A percentile compares a stretch with the other conserved stretches of the same genome.
Evolutionary conservation across 2,329 filamentous ascomycete genomes (phyloP).

Genomic region (Aspergillus ustus): DNA sequence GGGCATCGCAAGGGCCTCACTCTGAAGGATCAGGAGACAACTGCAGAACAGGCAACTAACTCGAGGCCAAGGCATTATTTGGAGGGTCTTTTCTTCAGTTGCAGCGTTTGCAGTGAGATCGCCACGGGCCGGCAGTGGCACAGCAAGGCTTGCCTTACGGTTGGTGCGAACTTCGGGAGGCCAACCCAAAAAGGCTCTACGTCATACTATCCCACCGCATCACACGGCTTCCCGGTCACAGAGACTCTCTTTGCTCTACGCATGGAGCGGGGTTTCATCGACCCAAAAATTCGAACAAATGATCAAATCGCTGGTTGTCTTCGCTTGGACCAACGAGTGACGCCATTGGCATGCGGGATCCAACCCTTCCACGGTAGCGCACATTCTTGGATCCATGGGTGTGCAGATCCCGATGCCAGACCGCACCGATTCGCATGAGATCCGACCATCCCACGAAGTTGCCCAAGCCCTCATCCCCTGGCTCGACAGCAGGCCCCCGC

Average conservation of each 20-base stretch:
- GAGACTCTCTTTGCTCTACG: background rate
- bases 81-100: background rate
- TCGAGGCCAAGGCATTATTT: background rate
- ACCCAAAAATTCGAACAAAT: constrained; percentile 5
- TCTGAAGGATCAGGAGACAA: constrained; percentile 10
- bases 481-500: constrained; percentile 1
- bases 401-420: background rate
- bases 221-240: constrained; percentile 17
- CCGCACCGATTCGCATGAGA: constrained; percentile 1
- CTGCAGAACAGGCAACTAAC: background rate
- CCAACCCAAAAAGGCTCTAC: constrained; percentile 25
- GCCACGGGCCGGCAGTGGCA: constrained; percentile 2
- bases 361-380: background rate
- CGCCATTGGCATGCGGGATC: constrained; percentile 7
- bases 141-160: constrained; percentile 24
- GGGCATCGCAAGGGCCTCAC: constrained; percentile 3
- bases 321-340: background rate
- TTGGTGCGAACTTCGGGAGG: constrained; percentile 21
- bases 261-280: constrained; percentile 5
- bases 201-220: constrained; percentile 26
- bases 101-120: constrained; percentile 4
- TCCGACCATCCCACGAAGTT: background rate
- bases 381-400: constrained; percentile 7
- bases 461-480: background rate
- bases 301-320: background rate